Evolutionary conservation across 768 basidiomycete species (phyloP), one percentile per base, ranked within the genome.

Genomic region (Mycena sanguinolenta): DNA sequence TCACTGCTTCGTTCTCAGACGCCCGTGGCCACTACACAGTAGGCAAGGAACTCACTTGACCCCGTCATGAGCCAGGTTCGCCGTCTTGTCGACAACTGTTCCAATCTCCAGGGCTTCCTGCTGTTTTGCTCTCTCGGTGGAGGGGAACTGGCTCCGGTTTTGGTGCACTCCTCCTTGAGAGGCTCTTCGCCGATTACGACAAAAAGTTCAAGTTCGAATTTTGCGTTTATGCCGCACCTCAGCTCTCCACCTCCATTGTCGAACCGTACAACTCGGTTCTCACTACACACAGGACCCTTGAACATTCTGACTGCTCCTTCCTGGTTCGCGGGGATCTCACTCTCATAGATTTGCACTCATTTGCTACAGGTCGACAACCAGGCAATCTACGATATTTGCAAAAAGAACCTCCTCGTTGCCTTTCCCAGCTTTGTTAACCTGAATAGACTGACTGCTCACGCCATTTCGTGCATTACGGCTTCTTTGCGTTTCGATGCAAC

Each of bases 41-140:
- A 78, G 97, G 97, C 75, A 99, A 99, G 84, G 97, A 98, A 83
- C 90, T 96, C 76, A 96, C n/a, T 99, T 77, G 97, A 98, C 83
- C 90, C 89, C 21, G 96, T 97, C 59, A 93, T 98, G 90, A 97
- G 99, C 84, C 96, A 94, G 79, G 87, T 98, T 75, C 94, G 97
- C 79, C 91, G 93, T 75, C 89, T 99, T 62, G 93, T 97, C 65
- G 97, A 99, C 82, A 97, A 97, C 87, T 98, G 97, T 85, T 88
- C 89, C 63, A 97, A 97, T 77, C 91, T 99, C 30, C 97, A 99
- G 82, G 97, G 97, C 71, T 99, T 99, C 89, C 98, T 99, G 80
- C 96, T 98, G 76, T 99, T 99, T 92, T 97, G 98, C 87, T 99
- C 97, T 57, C 98, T 99, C 82, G 97, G 97, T 81, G 97, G 97